Evolutionary conservation across 1,284 basidiomycete species (phyloP), one percentile per base, ranked within the genome.

Genomic region (Puccinia novopanici): DNA sequence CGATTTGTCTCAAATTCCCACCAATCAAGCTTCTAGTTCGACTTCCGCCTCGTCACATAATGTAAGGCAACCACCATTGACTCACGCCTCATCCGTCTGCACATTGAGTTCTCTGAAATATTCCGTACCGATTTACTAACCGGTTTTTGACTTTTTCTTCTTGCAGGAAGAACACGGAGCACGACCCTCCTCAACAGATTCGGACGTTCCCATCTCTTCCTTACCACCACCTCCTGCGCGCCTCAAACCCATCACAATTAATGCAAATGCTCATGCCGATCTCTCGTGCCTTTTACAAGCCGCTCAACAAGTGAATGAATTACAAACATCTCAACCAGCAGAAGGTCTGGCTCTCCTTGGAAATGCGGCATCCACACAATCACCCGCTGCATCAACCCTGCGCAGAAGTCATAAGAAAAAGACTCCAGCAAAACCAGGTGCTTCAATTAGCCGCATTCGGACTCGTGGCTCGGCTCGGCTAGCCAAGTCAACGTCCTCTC

Each of bases 401-500:
- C 37, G 50, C 24, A 57, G 24, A 22, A 45, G n/a, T 55, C 50
- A 74, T 17, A 61, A 59, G 27, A 71, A 42, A 30, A 70, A 50
- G 42, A 57, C 17, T 50, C 27, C 54, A n/a, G n/a, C 59, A 19
- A 30, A 48, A 72, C 24, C 50, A 22, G 48, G 5, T 27, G n/a
- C 3, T 70, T 15, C 22, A 34, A n/a, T 68, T 40, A 34, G n/a
- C 17, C 76, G 76, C 27, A 40, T 54, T 37, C 50, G 76, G 12
- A 79, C 67, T 13, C 65, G 76, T 70, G 76, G 76, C 54, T 79
- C 76, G 10, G 67, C 65, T 59, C 76, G 76, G n/a, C 24, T 79
- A 55, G 34, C 65, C 30, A 57, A 79, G 30, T 50, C 76, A 24
- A 48, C 76, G 15, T 24, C 52, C 12, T 4, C 30, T 34, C 50